A percentile compares a stretch with the other conserved stretches of the same genome.
phyloP scores from a whole-genome alignment of 2,329 filamentous ascomycete species.

The Clarireedia homoeocarpa region DNA sequence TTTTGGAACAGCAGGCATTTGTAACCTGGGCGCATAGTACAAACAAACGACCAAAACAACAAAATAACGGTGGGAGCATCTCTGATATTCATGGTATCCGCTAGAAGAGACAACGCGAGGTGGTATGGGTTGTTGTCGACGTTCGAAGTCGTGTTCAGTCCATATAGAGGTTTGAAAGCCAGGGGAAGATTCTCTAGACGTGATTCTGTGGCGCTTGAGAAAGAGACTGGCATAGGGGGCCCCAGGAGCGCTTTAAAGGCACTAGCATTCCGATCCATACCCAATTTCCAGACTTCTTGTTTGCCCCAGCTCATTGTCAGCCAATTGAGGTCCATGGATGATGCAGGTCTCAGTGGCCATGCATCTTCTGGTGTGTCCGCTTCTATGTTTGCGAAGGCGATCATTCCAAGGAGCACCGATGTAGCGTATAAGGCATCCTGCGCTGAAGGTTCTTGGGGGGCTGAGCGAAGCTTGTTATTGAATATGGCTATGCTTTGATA shows the following conservation, averaged over 20 bases:
- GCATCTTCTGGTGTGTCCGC: slow-evolving; percentile 35
- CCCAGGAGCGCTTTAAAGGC: background rate
- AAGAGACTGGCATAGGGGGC: background rate
- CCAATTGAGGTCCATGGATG: slow-evolving; percentile 46
- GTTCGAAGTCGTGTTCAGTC: slow-evolving; percentile 3
- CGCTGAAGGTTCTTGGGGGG: slow-evolving; percentile 30
- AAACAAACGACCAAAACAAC: slow-evolving; percentile 40
- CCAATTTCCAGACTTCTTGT: slow-evolving; percentile 39
- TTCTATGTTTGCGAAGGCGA: slow-evolving; percentile 39
- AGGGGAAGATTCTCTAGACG: background rate
- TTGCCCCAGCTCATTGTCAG: slow-evolving; percentile 49
- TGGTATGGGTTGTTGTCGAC: slow-evolving; percentile 16
- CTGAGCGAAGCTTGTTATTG: slow-evolving; percentile 33
- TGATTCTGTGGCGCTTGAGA: background rate
- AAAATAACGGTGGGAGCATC: slow-evolving; percentile 35
- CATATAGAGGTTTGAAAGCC: slow-evolving; percentile 12
- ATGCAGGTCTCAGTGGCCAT: slow-evolving; percentile 46
- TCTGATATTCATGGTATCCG: slow-evolving; percentile 8
- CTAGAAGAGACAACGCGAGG: slow-evolving; percentile 5
- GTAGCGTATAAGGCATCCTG: slow-evolving; percentile 42
- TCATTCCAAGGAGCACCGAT: slow-evolving; percentile 38
- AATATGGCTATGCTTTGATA: slow-evolving; percentile 42
- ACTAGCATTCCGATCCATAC: background rate
- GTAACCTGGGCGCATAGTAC: slow-evolving; percentile 37
- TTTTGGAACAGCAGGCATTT: slow-evolving; percentile 39